Base-by-base conservation (phyloP, 257 asterid genomes). In the Gentiana dahurica region DNA sequence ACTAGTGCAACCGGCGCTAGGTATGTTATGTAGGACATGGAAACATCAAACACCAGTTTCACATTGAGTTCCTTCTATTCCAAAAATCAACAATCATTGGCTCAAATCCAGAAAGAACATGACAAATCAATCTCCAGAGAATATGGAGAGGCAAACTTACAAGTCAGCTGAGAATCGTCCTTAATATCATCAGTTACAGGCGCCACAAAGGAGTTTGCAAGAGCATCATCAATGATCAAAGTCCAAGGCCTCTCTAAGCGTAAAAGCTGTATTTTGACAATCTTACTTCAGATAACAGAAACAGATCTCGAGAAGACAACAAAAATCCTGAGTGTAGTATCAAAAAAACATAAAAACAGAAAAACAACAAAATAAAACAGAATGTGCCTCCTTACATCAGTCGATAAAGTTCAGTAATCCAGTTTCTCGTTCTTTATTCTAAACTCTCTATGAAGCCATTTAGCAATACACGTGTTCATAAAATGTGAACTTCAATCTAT, bases 131-230 rank as follows among this genome's bases (percentile, higher is more conserved):
- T 51, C 13, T n/a, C 49, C 32, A 10, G 34, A 35, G 59, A 34
- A 33, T 34, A 12, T 7, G 10, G 43, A 38, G 47, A 64, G 47
- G n/a, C 15, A 51, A 38, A 58, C 95, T 81, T 71, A 92, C 99
- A 80, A 32, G 71, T 75, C 66, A 92, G 65, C 68, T 77, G 95
- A 47, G 70, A 57, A 67, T 92, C 99, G 1, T 86, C 85, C 66
- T 76, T 74, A 12, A 88, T 60, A 34, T 88, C 84, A 48, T 92
- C 95, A 0, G 95, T 75, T 24, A 70, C 83, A 32, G 99, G 99
- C 56, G 97, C 90, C 36, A 88, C 71, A 12, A 88, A 92, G 55
- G 99, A 92, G 69, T 92, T 92, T 38, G 95, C 70, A 65, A 92
- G 60, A 55, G 97, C 91, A 74, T 92, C 99, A 49, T 92, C 95